These are phyloP conservation scores for Oryza nivara DNA, from an alignment of 176 grass and related monocot genomes.

Conservation along the genomic window DNA sequence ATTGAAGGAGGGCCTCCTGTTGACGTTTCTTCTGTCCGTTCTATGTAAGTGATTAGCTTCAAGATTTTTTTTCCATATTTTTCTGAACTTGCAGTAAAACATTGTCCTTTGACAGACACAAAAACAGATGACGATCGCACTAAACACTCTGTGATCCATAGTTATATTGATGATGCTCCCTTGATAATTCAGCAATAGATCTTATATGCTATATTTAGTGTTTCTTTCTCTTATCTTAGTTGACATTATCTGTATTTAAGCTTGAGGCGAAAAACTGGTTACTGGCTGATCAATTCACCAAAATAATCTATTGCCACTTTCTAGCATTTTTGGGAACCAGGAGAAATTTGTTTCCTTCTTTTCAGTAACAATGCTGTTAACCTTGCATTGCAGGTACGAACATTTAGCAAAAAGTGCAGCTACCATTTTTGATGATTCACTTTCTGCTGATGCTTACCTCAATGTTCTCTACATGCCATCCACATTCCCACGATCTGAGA, in stretches of 20 bases:
- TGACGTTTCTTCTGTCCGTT: slow-evolving; percentile 85
- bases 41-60: slow-evolving; percentile 55
- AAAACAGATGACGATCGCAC: neutral
- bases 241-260: slow-evolving; percentile 26
- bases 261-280: slow-evolving; percentile 20
- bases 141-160: neutral
- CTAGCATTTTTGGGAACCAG: slow-evolving; percentile 1
- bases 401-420: slow-evolving; percentile 87
- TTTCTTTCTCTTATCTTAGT: slow-evolving; percentile 1
- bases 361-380: slow-evolving; percentile 35
- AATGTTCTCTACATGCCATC: slow-evolving; percentile 96
- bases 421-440: slow-evolving; percentile 95
- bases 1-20: slow-evolving; percentile 93
- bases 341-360: slow-evolving; percentile 13
- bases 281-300: neutral
- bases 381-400: slow-evolving; percentile 76
- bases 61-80: neutral
- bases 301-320: slow-evolving; percentile 9
- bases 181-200: neutral
- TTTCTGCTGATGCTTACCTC: slow-evolving; percentile 96
- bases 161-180: neutral
- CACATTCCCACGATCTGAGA: slow-evolving; percentile 90
- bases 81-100: slow-evolving; percentile 9
- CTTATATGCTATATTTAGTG: slow-evolving; percentile 16
- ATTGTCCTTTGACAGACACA: slow-evolving; percentile 1